Evolutionary conservation across 495 filamentous ascomycete genomes (phyloP), one percentile per base, ranked within the genome.

Genomic region (Cercophora samala): DNA sequence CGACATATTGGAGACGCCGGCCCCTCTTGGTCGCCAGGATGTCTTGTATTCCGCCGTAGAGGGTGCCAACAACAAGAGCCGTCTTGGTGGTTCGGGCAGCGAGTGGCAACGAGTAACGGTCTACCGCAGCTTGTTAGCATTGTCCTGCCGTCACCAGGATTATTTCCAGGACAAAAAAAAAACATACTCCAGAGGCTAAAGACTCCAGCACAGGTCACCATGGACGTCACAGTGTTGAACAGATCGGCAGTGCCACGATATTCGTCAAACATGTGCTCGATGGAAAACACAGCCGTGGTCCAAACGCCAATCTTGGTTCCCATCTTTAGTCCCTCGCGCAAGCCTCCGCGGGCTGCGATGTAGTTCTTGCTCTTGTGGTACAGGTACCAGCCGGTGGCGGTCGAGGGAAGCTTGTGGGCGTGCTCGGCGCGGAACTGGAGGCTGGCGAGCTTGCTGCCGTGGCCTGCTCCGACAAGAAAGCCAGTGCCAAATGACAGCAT

Each of bases 281-380:
- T 86, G 1, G 85, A 78, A 65, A 93, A 86, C 82, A 96, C 87
- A 70, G 87, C 74, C 67, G 82, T 78, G 63, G 85, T 81, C 90
- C 92, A 86, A 60, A 87, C 78, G 18, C 82, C 84, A 17, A 96
- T 74, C 72, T 85, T 89, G n/a, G 77, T 73, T 4, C 90, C 94
- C 85, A 93, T 89, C 71, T 85, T 89, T 53, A 91, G 63, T 0
- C 92, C 96, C 73, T 93, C 91, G 68, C 84, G 85, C 15, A 93
- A 77, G 0, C 89, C 95, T 2, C 90, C 91, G 13, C 88, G 83
- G 60, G 89, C 84, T 5, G 88, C 79, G 65, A 91, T 85, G 79
- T 98, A 97, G 75, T 97, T 97, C 79, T 98, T 98, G 72, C 87
- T 91, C 78, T 97, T 97, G 78, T 98, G 96, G 75, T 99, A 99